phyloP scores from a whole-genome alignment of 768 basidiomycete genomes.

The Phaeotremella fagi region DNA sequence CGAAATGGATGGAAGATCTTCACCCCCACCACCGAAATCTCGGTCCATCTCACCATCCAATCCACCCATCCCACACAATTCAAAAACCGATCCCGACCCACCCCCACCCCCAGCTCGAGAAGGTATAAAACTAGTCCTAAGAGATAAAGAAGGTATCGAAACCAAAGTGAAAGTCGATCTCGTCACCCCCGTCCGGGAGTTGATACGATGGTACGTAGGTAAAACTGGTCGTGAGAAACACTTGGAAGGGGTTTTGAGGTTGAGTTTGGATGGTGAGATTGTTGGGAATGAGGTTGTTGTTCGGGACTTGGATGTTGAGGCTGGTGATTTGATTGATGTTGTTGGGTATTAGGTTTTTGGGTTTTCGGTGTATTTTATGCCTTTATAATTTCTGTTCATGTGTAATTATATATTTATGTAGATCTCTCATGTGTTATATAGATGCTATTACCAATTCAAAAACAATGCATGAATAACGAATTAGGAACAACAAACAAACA shows the following conservation, averaged over 20 bases:
- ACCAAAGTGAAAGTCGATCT: background rate
- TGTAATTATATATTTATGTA: too few relatives aligned
- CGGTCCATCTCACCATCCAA: too few relatives aligned
- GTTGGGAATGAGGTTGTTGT: slow-evolving; percentile 1
- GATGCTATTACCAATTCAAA: too few relatives aligned
- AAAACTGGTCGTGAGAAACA: background rate
- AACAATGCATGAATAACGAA: too few relatives aligned
- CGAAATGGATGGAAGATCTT: background rate
- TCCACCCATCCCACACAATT: background rate
- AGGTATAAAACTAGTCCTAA: background rate
- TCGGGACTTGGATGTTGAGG: slow-evolving; percentile 12
- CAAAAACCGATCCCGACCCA: background rate
- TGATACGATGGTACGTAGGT: slow-evolving; percentile 4
- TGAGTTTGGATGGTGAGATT: slow-evolving; percentile 16
- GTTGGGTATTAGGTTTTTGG: too few relatives aligned
- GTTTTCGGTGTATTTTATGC: too few relatives aligned
- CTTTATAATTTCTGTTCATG: too few relatives aligned
- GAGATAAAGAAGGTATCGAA: slow-evolving; percentile 7
- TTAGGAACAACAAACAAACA: too few relatives aligned
- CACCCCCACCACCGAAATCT: background rate
- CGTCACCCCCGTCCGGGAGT: background rate
- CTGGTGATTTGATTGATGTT: slow-evolving; percentile 16
- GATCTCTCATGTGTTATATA: too few relatives aligned
- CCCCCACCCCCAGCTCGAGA: background rate
- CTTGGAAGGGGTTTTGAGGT: slow-evolving; percentile 4